Percentiles rank a stretch among this genome's conserved stretches.
These are phyloP conservation scores for Drosera capensis DNA, from an alignment of 148 eudicot genomes.

Conservation along the genomic window DNA sequence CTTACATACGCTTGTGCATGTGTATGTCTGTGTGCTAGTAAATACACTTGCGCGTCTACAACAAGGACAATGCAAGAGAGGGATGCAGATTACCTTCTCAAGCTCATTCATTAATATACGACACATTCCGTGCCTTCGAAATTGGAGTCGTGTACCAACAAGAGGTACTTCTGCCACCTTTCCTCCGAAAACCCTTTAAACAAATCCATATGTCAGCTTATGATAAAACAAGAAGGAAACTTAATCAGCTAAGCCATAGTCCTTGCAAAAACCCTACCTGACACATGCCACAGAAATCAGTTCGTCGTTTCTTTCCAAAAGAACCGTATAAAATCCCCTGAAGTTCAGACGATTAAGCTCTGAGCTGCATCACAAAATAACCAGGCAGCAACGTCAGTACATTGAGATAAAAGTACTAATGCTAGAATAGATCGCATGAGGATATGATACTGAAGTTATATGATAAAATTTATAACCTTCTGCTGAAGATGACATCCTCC, in stretches of 20 bases:
- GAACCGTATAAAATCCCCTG: slow-evolving; percentile 70
- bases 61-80: background rate
- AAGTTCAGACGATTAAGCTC: slow-evolving; percentile 66
- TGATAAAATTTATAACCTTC: slow-evolving; percentile 40
- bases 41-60: no score
- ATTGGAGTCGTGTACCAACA: slow-evolving; percentile 67
- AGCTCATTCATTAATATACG: slow-evolving; percentile 64
- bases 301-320: slow-evolving; percentile 77
- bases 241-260: background rate
- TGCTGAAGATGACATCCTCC: slow-evolving; percentile 71
- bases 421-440: no score
- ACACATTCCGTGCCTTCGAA: slow-evolving; percentile 91
- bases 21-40: no score
- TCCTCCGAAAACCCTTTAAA: slow-evolving; percentile 51
- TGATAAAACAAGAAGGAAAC: slow-evolving; percentile 2
- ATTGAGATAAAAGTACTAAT: no score
- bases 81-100: slow-evolving; percentile 50
- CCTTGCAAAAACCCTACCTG: slow-evolving; percentile 31
- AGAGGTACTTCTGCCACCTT: slow-evolving; percentile 89
- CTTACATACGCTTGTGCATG: no score
- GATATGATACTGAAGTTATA: no score
- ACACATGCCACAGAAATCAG: slow-evolving; percentile 59
- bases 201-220: slow-evolving; percentile 6
- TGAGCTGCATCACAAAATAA: slow-evolving; percentile 43
- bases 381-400: background rate